Percentiles rank a stretch among this genome's conserved stretches.
These are phyloP conservation scores for Chondrus crispus DNA, from an alignment of 23 red algal genomes.

Conservation along the genomic window DNA sequence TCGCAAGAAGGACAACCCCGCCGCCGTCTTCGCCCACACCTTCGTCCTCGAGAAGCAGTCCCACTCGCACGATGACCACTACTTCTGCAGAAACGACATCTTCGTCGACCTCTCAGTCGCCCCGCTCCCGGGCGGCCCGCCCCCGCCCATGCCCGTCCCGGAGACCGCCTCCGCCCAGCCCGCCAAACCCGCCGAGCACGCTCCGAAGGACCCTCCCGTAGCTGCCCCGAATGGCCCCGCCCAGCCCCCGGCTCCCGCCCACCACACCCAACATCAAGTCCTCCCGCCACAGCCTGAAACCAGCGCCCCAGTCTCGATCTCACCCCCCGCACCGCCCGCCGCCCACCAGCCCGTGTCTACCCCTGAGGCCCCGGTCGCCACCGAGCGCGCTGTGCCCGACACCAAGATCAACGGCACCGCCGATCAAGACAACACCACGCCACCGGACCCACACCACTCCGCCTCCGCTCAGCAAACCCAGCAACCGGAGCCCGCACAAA, in stretches of 20 bases:
- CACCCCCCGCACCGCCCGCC: not conserved
- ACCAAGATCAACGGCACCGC: not conserved
- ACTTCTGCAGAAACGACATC: constrained; percentile 59
- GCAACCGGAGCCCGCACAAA: not conserved
- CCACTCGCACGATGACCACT: constrained; percentile 38
- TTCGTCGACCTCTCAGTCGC: constrained; percentile 4
- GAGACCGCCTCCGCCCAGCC: not conserved
- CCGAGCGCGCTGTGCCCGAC: not conserved
- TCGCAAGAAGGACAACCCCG: not conserved
- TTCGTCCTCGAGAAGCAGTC: constrained; percentile 50
- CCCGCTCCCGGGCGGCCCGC: not conserved
- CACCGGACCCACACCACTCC: too few species aligned
- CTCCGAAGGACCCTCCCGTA: not conserved
- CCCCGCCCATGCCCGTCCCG: not conserved
- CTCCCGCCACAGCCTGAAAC: not conserved
- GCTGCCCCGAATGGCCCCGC: too few species aligned
- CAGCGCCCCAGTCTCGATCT: not conserved
- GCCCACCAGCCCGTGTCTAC: too few species aligned
- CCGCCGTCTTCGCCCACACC: constrained; percentile 30
- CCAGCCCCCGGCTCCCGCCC: too few species aligned
- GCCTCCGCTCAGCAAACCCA: not conserved
- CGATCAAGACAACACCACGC: too few species aligned
- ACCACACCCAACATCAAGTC: too few species aligned
- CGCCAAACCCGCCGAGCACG: not conserved
- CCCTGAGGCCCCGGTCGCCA: not conserved